Evolutionary conservation across 805 yeast genomes (phyloP).

Genomic region (Suhomyces canberraensis): DNA sequence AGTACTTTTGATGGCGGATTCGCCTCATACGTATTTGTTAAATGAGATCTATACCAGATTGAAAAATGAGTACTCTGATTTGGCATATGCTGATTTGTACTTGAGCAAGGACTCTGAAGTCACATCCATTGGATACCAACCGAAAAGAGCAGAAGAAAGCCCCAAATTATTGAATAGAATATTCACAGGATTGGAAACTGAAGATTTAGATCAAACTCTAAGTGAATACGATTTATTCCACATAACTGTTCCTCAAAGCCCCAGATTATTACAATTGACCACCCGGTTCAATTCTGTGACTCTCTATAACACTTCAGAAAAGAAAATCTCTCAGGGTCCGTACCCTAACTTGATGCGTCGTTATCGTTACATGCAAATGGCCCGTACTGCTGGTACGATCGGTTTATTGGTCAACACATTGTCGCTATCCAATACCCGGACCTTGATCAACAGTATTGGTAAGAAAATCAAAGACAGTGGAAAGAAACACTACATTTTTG

Average conservation of each 20-base stretch:
- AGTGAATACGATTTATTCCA: conserved; percentile 59
- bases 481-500: conserved; percentile 90
- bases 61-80: conserved; percentile 26
- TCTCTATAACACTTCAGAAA: conserved; percentile 43
- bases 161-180: conserved; percentile 16
- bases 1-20: conserved; percentile 69
- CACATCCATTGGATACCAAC: conserved; percentile 41
- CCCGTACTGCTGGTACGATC: conserved; percentile 86
- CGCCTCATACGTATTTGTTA: conserved; percentile 57
- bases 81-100: conserved; percentile 33
- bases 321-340: conserved; percentile 50
- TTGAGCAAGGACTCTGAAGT: conserved; percentile 27
- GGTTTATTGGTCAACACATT: conserved; percentile 90
- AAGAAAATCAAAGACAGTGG: conserved; percentile 67
- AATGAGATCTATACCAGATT: conserved; percentile 34
- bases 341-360: conserved; percentile 79
- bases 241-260: conserved; percentile 70
- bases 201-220: conserved; percentile 19
- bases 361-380: conserved; percentile 81
- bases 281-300: conserved; percentile 62
- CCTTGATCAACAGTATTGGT: conserved; percentile 59
- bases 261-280: conserved; percentile 70
- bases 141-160: conserved; percentile 6
- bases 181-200: conserved; percentile 13
- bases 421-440: conserved; percentile 71